These are phyloP conservation scores for Malus sylvestris DNA, from an alignment of 306 rosid genomes.

Conservation along the genomic window DNA sequence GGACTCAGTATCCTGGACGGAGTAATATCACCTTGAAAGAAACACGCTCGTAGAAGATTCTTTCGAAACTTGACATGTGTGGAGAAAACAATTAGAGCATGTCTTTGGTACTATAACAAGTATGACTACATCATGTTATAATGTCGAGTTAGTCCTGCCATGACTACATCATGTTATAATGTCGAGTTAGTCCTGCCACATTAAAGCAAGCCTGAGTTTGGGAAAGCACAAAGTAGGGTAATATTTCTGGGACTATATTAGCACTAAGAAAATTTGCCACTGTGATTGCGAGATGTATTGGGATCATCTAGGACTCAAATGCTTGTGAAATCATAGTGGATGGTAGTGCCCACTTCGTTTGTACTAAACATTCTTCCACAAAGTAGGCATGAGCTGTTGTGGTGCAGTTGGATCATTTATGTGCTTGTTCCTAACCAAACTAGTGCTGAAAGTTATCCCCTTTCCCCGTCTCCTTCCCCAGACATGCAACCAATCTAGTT, in stretches of 20 bases:
- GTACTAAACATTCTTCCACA: neutral
- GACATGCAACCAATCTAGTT: neutral
- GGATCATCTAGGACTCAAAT: neutral
- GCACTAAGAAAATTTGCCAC: neutral
- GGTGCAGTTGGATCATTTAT: neutral
- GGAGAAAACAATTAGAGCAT: neutral
- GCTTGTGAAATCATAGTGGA: neutral
- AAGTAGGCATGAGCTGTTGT: neutral
- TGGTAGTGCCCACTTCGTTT: neutral
- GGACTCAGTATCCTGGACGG: neutral
- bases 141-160: neutral
- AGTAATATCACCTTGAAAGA: neutral
- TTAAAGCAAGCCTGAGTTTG: neutral
- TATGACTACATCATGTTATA: neutral
- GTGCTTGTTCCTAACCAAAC: neutral
- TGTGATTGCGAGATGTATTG: neutral
- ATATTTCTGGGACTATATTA: too few species aligned
- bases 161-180: neutral
- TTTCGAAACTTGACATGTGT: neutral
- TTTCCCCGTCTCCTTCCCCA: neutral
- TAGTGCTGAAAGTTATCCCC: neutral
- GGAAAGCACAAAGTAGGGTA: neutral
- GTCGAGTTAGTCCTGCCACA: neutral
- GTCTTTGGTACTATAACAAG: neutral
- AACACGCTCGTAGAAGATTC: too few species aligned